phyloP scores from a whole-genome alignment of 2,329 filamentous ascomycete genomes.

The Byssoonygena ceratinophila region DNA sequence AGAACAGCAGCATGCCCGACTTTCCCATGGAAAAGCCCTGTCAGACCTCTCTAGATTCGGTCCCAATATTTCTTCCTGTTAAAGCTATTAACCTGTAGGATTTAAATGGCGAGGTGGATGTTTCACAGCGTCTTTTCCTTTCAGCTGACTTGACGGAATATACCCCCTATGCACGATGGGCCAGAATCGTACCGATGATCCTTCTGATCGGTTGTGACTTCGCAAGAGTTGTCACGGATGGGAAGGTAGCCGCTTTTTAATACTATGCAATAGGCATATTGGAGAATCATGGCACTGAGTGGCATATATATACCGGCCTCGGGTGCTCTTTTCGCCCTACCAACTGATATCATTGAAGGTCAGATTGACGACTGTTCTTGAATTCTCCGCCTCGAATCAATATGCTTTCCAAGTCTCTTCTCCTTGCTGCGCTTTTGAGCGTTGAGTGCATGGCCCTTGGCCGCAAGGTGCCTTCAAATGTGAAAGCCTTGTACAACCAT shows the following conservation, averaged over 20 bases:
- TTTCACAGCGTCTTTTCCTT: neutral
- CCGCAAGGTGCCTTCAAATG: constrained; percentile 13
- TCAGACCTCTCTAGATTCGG: no score
- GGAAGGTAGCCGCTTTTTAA: neutral
- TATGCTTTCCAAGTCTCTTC: constrained; percentile 1
- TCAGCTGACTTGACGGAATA: neutral
- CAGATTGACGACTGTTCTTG: neutral
- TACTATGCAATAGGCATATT: neutral
- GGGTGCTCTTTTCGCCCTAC: no score
- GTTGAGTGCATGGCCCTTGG: constrained; percentile 1
- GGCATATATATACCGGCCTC: neutral
- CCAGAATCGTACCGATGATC: neutral
- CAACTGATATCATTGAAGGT: neutral
- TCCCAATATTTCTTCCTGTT: no score
- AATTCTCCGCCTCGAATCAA: no score
- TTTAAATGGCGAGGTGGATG: neutral
- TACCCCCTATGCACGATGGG: neutral
- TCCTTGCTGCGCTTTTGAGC: constrained; percentile 3
- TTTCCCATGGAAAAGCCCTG: no score
- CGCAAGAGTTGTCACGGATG: neutral
- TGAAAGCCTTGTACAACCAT: constrained; percentile 16
- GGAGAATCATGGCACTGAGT: neutral
- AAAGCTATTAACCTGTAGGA: neutral
- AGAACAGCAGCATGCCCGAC: no score
- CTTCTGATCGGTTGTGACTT: neutral